phyloP scores from a whole-genome alignment of 2,329 filamentous ascomycete genomes.

The Colletotrichum zoysiae region DNA sequence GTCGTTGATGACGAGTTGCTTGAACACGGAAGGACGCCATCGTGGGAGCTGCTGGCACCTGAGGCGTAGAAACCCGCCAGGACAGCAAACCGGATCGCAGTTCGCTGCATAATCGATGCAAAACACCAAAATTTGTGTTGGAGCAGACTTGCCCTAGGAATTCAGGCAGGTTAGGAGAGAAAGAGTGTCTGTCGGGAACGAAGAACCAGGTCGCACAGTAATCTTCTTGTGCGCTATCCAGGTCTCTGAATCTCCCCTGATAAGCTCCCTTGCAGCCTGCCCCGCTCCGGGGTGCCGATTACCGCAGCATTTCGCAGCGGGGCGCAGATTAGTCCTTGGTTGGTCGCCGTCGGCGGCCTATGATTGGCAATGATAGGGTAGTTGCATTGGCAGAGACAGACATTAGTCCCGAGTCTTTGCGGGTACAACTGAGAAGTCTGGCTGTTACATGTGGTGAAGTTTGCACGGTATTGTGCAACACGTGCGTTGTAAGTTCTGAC shows the following conservation, averaged over 20 bases:
- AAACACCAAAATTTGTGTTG: no score
- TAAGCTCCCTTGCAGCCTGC: conserved; percentile 6
- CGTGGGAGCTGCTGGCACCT: not conserved
- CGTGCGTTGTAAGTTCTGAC: not conserved
- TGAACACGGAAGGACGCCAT: not conserved
- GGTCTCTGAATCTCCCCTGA: conserved; percentile 10
- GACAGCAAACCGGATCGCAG: not conserved
- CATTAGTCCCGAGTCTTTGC: not conserved
- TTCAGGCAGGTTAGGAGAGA: not conserved
- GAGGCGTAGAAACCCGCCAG: not conserved
- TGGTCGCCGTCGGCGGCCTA: not conserved
- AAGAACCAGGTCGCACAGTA: not conserved
- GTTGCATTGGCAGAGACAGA: not conserved
- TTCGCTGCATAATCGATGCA: not conserved
- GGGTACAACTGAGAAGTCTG: not conserved
- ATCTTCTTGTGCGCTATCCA: not conserved
- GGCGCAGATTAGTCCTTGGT: not conserved
- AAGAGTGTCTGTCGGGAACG: not conserved
- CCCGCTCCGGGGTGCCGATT: conserved; percentile 8
- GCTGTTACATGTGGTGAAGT: not conserved
- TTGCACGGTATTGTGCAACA: not conserved
- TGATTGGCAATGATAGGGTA: conserved; percentile 1
- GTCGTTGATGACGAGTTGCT: not conserved
- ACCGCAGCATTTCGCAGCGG: not conserved
- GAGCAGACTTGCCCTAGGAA: not conserved